phyloP scores from a whole-genome alignment of 164 flowering plant genomes.

The Kingdonia uniflora region DNA sequence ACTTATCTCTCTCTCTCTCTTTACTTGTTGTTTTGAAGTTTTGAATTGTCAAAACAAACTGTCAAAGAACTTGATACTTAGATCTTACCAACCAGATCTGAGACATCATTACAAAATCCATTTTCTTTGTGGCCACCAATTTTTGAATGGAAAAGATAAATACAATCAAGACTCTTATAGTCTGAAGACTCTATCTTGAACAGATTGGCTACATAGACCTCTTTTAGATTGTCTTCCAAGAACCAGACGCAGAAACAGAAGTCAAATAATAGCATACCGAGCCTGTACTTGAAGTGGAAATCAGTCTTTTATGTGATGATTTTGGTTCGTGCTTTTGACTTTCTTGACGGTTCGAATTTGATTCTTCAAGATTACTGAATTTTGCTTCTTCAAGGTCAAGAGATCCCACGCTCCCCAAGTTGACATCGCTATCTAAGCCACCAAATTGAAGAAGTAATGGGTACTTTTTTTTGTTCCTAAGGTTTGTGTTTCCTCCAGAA shows the following conservation, averaged over 20 bases:
- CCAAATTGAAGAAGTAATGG: constrained; percentile 37
- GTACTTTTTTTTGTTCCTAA: constrained; percentile 36
- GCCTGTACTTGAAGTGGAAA: constrained; percentile 34
- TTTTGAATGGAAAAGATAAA: constrained; percentile 47
- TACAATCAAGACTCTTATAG: constrained; percentile 32
- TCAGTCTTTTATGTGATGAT: constrained; percentile 22
- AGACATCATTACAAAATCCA: constrained; percentile 12
- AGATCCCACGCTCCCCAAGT: constrained; percentile 12
- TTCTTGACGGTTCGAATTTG: constrained; percentile 12
- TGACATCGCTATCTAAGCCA: constrained; percentile 15
- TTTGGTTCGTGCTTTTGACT: constrained; percentile 19
- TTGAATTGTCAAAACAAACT: constrained; percentile 32
- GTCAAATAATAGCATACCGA: constrained; percentile 36
- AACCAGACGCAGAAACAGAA: constrained; percentile 23
- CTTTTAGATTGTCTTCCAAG: constrained; percentile 54
- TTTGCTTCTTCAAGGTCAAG: constrained; percentile 19
- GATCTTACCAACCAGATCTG: constrained; percentile 65
- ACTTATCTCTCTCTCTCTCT: no score
- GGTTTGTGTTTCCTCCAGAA: constrained; percentile 35
- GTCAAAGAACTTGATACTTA: constrained; percentile 44
- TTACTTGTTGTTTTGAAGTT: no score
- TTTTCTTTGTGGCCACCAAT: constrained; percentile 21
- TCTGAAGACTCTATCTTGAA: constrained; percentile 25
- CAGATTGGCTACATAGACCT: constrained; percentile 43
- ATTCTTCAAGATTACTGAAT: constrained; percentile 21